Percentiles rank a stretch among this genome's conserved stretches.
Evolutionary conservation across 148 eudicot species (phyloP).

Genomic region (Camellia sinensis): DNA sequence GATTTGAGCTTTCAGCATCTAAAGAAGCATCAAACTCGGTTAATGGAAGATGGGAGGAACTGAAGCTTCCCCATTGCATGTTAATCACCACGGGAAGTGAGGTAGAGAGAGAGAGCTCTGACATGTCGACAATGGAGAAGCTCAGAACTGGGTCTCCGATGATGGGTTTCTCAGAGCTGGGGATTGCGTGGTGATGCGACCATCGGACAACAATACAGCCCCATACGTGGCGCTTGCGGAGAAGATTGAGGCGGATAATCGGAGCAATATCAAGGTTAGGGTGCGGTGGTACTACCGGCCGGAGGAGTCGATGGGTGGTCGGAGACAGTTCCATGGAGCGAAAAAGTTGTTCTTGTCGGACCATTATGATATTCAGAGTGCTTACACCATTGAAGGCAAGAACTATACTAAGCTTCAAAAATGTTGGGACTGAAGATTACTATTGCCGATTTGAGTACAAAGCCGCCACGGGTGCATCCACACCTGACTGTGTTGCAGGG

Average conservation of each 20-base stretch:
- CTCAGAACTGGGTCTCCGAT: no score
- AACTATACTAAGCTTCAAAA: slow-evolving; percentile 58
- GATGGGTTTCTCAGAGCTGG: no score
- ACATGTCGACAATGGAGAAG: no score
- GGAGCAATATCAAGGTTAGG: slow-evolving; percentile 36
- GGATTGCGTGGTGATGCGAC: slow-evolving; percentile 32
- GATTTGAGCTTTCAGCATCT: no score
- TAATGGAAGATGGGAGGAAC: no score
- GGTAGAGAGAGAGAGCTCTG: no score
- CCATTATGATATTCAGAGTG: slow-evolving; percentile 57
- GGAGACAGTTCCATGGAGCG: slow-evolving; percentile 55
- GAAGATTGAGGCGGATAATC: slow-evolving; percentile 31
- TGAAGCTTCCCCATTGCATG: no score
- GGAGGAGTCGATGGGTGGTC: slow-evolving; percentile 56
- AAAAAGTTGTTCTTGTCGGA: slow-evolving; percentile 60
- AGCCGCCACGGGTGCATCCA: slow-evolving; percentile 51
- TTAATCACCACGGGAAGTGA: no score
- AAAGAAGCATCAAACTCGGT: no score
- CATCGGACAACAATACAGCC: slow-evolving; percentile 23
- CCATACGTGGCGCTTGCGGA: slow-evolving; percentile 42
- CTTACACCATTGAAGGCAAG: slow-evolving; percentile 58
- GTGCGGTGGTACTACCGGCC: slow-evolving; percentile 63
- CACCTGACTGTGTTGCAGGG: slow-evolving; percentile 62
- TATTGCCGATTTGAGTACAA: slow-evolving; percentile 62
- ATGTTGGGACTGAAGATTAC: slow-evolving; percentile 55